phyloP scores from a whole-genome alignment of 139 green algal species.

The Trebouxia sp. region DNA sequence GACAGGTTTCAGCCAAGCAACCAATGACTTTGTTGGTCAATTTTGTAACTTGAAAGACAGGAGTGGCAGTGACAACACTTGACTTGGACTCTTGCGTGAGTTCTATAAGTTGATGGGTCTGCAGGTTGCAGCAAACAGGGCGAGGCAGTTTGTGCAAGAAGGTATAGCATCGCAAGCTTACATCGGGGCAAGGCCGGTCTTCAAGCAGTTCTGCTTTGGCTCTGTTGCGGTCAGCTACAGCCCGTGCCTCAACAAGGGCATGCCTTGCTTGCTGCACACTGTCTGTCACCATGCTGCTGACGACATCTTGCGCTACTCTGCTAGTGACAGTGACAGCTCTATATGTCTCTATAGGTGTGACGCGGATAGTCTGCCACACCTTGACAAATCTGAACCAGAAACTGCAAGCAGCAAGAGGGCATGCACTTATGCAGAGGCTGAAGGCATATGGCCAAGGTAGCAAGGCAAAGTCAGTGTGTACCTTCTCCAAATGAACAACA shows the following conservation, averaged over 20 bases:
- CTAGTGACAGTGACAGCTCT: conserved; percentile 3
- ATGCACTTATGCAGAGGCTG: too few relatives aligned
- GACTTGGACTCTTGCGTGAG: too few relatives aligned
- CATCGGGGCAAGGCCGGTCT: conserved; percentile 6
- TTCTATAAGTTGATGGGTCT: too few relatives aligned
- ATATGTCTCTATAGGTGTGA: neutral
- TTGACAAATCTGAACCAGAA: conserved; percentile 6
- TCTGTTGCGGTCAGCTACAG: conserved; percentile 15
- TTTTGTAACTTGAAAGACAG: too few relatives aligned
- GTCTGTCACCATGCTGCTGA: neutral
- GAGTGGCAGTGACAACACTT: too few relatives aligned
- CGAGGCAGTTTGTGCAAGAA: too few relatives aligned
- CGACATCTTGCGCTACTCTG: conserved; percentile 2
- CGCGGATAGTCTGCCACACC: neutral
- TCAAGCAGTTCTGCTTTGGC: conserved; percentile 3
- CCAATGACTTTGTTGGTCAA: too few relatives aligned
- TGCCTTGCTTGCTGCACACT: neutral
- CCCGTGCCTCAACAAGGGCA: neutral
- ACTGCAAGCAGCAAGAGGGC: conserved; percentile 10
- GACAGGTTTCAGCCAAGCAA: too few relatives aligned
- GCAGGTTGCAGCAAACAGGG: too few relatives aligned
- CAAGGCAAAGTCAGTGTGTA: neutral
- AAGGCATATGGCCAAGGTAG: neutral
- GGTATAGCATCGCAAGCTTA: neutral
- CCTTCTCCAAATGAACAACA: conserved; percentile 7